phyloP scores from a whole-genome alignment of 805 yeast genomes.

The Torulaspora quercuum region DNA sequence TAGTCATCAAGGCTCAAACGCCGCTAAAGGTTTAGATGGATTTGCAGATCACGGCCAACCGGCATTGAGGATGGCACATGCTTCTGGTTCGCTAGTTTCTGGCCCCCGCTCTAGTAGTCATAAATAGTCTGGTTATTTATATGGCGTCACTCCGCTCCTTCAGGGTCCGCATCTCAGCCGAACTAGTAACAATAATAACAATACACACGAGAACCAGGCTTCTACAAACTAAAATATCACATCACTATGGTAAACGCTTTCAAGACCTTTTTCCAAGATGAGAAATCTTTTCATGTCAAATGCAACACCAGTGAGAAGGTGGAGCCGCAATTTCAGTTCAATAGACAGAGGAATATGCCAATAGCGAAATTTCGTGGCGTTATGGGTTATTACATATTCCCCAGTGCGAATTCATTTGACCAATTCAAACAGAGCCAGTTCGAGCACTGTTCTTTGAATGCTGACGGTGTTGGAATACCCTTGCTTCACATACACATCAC shows the following conservation, averaged over 20 bases:
- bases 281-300: slow-evolving; percentile 3
- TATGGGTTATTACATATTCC: slow-evolving; percentile 17
- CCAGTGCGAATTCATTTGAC: slow-evolving; percentile 21
- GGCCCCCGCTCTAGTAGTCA: no score
- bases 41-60: no score
- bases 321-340: slow-evolving; percentile 12
- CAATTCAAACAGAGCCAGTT: slow-evolving; percentile 12
- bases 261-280: slow-evolving; percentile 2
- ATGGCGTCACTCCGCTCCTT: no score
- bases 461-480: slow-evolving; percentile 24
- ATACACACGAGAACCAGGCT: no score
- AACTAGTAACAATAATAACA: no score
- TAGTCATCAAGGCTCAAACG: no score
- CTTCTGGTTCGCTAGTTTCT: no score
- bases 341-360: slow-evolving; percentile 11
- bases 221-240: no score
- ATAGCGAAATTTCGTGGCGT: slow-evolving; percentile 5
- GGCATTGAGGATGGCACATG: no score
- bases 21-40: no score
- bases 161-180: no score
- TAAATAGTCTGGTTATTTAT: no score
- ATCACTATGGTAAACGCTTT: slow-evolving; percentile 3
- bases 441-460: slow-evolving; percentile 5
- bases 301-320: slow-evolving; percentile 2
- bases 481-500: slow-evolving; percentile 12